Conservation (phyloP, 2,329 filamentous ascomycete genomes). For the Grosmannia huntii region DNA sequence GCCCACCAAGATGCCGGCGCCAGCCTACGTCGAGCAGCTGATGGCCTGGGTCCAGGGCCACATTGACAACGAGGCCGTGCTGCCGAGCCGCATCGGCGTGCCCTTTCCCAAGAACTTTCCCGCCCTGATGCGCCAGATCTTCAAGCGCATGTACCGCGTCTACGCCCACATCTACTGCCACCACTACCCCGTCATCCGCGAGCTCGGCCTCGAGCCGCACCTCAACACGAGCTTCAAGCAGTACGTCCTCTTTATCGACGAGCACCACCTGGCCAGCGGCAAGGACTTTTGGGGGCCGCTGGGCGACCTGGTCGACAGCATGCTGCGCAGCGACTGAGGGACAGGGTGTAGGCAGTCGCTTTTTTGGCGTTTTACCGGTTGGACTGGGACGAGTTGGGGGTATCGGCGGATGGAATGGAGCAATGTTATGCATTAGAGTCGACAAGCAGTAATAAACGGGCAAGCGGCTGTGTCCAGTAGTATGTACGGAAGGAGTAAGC, state of each 20-base stretch:
- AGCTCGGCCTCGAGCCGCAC: constrained; percentile 90
- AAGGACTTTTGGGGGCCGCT: constrained; percentile 97
- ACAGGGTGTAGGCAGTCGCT: neutral
- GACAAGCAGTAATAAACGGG: no score
- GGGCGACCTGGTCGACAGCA: constrained; percentile 92
- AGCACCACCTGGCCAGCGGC: constrained; percentile 81
- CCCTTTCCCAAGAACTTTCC: constrained; percentile 92
- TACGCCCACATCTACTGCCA: constrained; percentile 99
- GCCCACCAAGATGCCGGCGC: constrained; percentile 95
- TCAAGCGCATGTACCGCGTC: constrained; percentile 97
- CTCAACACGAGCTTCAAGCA: constrained; percentile 99
- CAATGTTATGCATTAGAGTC: no score
- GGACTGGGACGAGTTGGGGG: no score
- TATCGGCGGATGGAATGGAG: no score
- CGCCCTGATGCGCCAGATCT: constrained; percentile 80
- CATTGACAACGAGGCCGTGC: constrained; percentile 89
- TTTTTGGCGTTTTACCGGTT: neutral
- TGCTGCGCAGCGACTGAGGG: constrained; percentile 76
- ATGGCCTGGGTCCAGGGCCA: constrained; percentile 95
- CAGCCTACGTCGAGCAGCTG: constrained; percentile 93
- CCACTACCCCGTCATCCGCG: constrained; percentile 93
- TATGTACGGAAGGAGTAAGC: no score
- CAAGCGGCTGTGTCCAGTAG: no score
- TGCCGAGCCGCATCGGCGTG: constrained; percentile 90
- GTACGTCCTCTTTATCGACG: constrained; percentile 96